Conservation (phyloP, 2,329 filamentous ascomycete genomes). For the Hypoxylon sp. region DNA sequence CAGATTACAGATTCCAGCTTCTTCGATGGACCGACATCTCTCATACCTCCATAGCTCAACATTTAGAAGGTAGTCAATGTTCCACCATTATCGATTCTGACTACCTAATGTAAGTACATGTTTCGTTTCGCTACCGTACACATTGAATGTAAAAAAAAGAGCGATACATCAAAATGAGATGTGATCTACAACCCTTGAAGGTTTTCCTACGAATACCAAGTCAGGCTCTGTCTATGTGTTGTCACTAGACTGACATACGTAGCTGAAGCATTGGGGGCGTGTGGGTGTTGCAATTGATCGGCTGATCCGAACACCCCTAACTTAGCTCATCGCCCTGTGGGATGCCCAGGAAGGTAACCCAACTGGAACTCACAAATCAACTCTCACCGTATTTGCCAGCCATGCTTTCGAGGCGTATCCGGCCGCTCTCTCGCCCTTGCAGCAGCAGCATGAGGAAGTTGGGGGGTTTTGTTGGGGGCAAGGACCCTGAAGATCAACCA, state of each 20-base stretch:
- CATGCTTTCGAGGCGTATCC: conserved; percentile 20
- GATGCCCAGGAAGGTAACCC: conserved; percentile 28
- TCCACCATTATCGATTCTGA: background rate
- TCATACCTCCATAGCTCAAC: background rate
- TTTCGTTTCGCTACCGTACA: background rate
- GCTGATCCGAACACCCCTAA: conserved; percentile 41
- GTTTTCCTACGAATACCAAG: no score
- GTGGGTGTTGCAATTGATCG: conserved; percentile 32
- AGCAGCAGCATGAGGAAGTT: conserved; percentile 17
- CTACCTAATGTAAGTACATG: background rate
- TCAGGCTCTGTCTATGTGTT: conserved; percentile 22
- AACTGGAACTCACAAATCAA: conserved; percentile 40
- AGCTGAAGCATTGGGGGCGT: conserved; percentile 26
- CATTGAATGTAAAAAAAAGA: conserved; percentile 6
- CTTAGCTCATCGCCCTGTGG: conserved; percentile 31
- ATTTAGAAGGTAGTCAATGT: no score
- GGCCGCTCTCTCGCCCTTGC: conserved; percentile 37
- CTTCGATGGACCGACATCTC: conserved; percentile 21
- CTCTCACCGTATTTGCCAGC: conserved; percentile 36
- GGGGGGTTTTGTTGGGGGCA: conserved; percentile 33
- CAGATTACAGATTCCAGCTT: conserved; percentile 21
- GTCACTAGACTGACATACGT: conserved; percentile 32
- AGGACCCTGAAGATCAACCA: conserved; percentile 38
- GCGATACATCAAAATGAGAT: conserved; percentile 9
- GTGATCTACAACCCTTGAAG: conserved; percentile 20